Conservation (phyloP, 2,329 filamentous ascomycete species). For the Immersiporthe knoxdaviesiana region DNA sequence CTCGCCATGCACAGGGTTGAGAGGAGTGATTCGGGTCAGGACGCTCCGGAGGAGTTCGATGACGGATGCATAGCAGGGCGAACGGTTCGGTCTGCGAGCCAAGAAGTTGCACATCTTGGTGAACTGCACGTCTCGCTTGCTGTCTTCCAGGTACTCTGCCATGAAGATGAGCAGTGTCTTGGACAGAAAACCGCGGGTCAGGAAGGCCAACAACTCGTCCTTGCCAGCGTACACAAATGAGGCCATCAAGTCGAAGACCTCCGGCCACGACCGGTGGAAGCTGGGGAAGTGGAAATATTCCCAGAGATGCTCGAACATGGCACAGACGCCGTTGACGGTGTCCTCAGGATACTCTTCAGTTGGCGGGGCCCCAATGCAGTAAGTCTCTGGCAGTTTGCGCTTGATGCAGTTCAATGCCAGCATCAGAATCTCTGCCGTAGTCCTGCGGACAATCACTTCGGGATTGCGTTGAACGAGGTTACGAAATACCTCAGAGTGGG, state of each 20-base stretch:
- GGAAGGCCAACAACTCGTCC: slow-evolving; percentile 59
- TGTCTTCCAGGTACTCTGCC: slow-evolving; percentile 52
- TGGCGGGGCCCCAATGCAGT: slow-evolving; percentile 39
- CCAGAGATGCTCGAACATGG: slow-evolving; percentile 62
- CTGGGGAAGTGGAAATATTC: slow-evolving; percentile 59
- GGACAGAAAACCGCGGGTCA: slow-evolving; percentile 64
- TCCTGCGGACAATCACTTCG: slow-evolving; percentile 58
- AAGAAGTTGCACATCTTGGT: slow-evolving; percentile 56
- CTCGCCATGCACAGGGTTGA: slow-evolving; percentile 13
- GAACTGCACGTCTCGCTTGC: slow-evolving; percentile 60
- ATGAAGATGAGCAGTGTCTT: slow-evolving; percentile 63
- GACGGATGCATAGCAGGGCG: slow-evolving; percentile 57
- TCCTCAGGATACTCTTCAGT: slow-evolving; percentile 39
- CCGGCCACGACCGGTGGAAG: slow-evolving; percentile 68
- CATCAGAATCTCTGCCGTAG: slow-evolving; percentile 56
- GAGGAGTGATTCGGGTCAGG: slow-evolving; percentile 46
- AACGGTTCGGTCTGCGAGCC: slow-evolving; percentile 53
- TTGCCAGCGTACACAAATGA: slow-evolving; percentile 66
- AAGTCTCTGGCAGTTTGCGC: slow-evolving; percentile 48
- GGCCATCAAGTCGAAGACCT: slow-evolving; percentile 74
- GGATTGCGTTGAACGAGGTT: slow-evolving; percentile 67
- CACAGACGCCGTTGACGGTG: slow-evolving; percentile 46
- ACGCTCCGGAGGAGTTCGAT: slow-evolving; percentile 52
- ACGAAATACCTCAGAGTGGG: slow-evolving; percentile 60
- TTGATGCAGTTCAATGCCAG: slow-evolving; percentile 58